Evolutionary conservation across 345 rosid species (phyloP), one percentile per base, ranked within the genome.

Genomic region (Gynandropsis gynandra): DNA sequence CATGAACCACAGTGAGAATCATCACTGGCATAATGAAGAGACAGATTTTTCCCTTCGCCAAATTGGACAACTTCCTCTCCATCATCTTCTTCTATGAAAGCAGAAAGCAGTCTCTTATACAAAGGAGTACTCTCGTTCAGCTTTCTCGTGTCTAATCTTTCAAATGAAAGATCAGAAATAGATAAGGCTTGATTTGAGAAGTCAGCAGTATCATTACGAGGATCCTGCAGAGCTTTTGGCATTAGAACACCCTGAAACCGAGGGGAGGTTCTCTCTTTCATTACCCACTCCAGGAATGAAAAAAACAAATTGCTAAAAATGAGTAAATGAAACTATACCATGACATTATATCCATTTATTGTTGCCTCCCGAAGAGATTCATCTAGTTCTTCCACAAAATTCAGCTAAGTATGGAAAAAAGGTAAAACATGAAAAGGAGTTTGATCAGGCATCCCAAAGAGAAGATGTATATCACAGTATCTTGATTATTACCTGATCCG

Each of bases 1-100:
- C 97, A 92, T 17, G 97, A 85, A 73, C 95, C 95, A 64, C 90
- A 85, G 64, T 87, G 94, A 66, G 98, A 92, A 71, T 85, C 97
- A 75, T 92, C 98, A 58, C 98, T 87, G 16, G 79, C 83, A 44
- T 84, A 78, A 66, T 92, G 96, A 53, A 80, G 79, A 46, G 89
- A 71, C 70, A 81, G 59, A 62, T 74, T 83, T 64, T 81, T 87
- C 52, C 83, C 87, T 71, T 83, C 95, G 16, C 63, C 48, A 9
- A 71, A 75, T 38, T 65, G 74, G 72, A 56, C 73, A 43, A 74
- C 55, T 68, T 87, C 98, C 52, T 87, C 98, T 60, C 62, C 68
- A 58, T 85, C 98, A 65, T 87, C 98, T 75, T 86, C 92, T 68
- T 79, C 97, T 53, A 92, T 87, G 68, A 92, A 72, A 61, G 98